Base-by-base conservation (phyloP, 2,329 filamentous ascomycete species). In the Capronia coronata region DNA sequence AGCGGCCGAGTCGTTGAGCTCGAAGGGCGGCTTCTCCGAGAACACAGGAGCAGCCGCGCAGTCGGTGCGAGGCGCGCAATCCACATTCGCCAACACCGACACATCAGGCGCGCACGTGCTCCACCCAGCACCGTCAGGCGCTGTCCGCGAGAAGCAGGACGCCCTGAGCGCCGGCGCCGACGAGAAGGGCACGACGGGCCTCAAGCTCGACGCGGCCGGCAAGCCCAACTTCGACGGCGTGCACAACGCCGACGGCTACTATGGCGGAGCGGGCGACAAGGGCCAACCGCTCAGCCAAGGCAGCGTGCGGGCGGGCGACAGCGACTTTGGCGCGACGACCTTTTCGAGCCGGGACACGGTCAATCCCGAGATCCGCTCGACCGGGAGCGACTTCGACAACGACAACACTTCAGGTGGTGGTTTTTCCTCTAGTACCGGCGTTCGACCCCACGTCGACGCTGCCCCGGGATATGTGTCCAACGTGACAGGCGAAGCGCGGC, bases 1-100 rank as follows among this genome's bases (percentile, higher is more conserved):
- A 3, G 87, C 87, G 9, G 83, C 80, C 51, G 83, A 91, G 62
- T 93, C 86, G 0, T 68, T 80, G 51, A 69, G 73, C 40, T 59
- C 71, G 18, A 75, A 75, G 49, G 86, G 84, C 56, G 70, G 66
- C 10, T 87, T 86, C 60, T 70, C 75, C 34, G 65, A 75, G 49
- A 86, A 87, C 67, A 71, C 73, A 19, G 71, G 75, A 54, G 72
- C 74, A 14, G 71, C 73, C 34, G 71, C 72, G 4, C 69, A 71
- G 25, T 64, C 67, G 11, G 75, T 80, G 43, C 68, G 70, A 7
- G 76, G 76, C 35, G 58, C 60, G n/a, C 72, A 74, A 40, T 78
- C 73, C 27, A 82, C 74, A 16, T 70, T 77, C 44, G 76, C 75
- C 64, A 82, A 69, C 57, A 77, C 71, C 51, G 71, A 80, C 65